These are phyloP conservation scores for Linum tenue DNA, from an alignment of 345 rosid species.

Conservation along the genomic window DNA sequence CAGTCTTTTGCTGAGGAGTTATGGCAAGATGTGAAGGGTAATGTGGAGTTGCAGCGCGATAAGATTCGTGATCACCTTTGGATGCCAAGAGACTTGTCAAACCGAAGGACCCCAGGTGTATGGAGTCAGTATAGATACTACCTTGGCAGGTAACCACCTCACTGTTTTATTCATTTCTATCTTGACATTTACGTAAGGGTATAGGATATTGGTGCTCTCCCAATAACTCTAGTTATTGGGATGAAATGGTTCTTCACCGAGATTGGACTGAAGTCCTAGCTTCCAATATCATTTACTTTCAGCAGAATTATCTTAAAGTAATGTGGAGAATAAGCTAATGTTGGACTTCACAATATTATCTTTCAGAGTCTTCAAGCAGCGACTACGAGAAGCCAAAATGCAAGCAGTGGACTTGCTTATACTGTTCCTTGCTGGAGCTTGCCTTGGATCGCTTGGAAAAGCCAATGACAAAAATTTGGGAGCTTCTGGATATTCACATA, in stretches of 20 bases:
- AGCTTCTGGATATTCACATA: conserved; percentile 57
- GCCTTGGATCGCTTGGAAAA: conserved; percentile 68
- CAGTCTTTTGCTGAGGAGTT: conserved; percentile 73
- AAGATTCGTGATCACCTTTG: conserved; percentile 56
- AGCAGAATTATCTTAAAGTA: too few species aligned
- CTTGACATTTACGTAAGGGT: too few species aligned
- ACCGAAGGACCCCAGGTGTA: conserved; percentile 58
- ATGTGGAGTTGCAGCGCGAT: conserved; percentile 54
- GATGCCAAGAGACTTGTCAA: conserved; percentile 52
- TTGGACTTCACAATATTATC: conserved; percentile 8
- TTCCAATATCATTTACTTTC: not conserved
- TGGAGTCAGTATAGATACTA: conserved; percentile 63
- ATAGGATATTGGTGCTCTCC: too few species aligned
- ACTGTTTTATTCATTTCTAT: not conserved
- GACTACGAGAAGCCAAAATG: conserved; percentile 66
- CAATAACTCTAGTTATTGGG: too few species aligned
- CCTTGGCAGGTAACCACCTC: conserved; percentile 59
- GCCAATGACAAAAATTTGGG: conserved; percentile 66
- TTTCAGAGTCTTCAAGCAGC: conserved; percentile 74
- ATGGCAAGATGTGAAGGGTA: conserved; percentile 71
- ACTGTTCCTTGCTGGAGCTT: conserved; percentile 86
- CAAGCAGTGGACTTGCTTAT: conserved; percentile 82
- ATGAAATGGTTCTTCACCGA: not conserved
- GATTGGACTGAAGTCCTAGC: not conserved
- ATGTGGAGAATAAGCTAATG: not conserved